A percentile compares a stretch with the other conserved stretches of the same genome.
These are phyloP conservation scores for Acanthamoeba triangularis DNA, from an alignment of 208 protist species.

Conservation along the genomic window DNA sequence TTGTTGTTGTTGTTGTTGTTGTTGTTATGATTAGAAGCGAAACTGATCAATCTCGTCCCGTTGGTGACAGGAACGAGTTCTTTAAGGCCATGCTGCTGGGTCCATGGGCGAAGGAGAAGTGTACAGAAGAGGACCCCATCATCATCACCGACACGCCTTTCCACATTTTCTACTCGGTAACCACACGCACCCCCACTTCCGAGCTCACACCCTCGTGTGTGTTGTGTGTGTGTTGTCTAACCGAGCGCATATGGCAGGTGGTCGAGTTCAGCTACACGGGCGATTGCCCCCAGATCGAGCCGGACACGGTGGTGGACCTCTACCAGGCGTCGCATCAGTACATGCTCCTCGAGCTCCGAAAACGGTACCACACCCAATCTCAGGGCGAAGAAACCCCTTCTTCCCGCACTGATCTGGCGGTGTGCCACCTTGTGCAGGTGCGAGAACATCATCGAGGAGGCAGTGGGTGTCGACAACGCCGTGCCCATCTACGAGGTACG, in stretches of 20 bases:
- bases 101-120: neutral
- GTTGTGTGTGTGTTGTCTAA: neutral
- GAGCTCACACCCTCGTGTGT: neutral
- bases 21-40: neutral
- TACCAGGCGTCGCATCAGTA: slow-evolving; percentile 50
- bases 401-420: neutral
- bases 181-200: neutral
- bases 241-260: neutral
- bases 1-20: no score
- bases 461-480: neutral
- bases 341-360: slow-evolving; percentile 40
- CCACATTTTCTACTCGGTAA: slow-evolving; percentile 38
- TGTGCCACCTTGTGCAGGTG: neutral
- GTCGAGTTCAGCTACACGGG: slow-evolving; percentile 57
- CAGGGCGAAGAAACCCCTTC: neutral
- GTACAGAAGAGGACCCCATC: neutral
- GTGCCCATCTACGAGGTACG: slow-evolving; percentile 12
- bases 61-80: slow-evolving; percentile 6
- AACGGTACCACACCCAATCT: neutral
- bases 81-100: slow-evolving; percentile 66
- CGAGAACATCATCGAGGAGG: slow-evolving; percentile 19
- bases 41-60: neutral
- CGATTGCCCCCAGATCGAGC: slow-evolving; percentile 14
- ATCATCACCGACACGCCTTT: slow-evolving; percentile 12
- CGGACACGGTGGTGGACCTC: slow-evolving; percentile 60